Evolutionary conservation across 2,329 filamentous ascomycete species (phyloP), one percentile per base, ranked within the genome.

Genomic region (Fusarium penzigii): DNA sequence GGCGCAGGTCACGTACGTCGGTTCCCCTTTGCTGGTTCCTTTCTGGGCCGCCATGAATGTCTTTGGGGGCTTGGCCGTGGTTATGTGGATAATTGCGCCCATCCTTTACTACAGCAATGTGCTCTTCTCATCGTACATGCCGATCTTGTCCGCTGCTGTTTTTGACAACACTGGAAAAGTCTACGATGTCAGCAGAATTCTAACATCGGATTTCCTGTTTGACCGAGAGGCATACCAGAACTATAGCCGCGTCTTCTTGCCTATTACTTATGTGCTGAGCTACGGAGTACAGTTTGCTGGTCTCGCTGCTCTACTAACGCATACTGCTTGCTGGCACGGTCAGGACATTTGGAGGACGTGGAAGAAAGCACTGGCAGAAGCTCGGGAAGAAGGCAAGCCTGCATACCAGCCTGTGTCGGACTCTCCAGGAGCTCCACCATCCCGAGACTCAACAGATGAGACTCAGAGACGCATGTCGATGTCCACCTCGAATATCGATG

Each of bases 11-110:
- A 90, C 91, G 1, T 87, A 93, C 65, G 94, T 95, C 62, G 91
- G 91, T 14, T 94, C 90, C 5, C 91, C 89, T 0, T 76, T 95
- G 7, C 79, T 94, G 14, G 91, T 90, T 0, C 90, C 90, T 0
- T 94, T 93, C 70, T 92, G 90, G 90, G 88, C 90, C 39, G 87
- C 90, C 9, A 84, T 92, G 72, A 94, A 94, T 64, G 90, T 94
- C 38, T 83, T 94, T 29, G 88, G 87, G 52, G 90, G 90, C 6
- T 77, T 94, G 45, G 84, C 91, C 3, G 73, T 92, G 44, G 88
- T 94, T 47, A 93, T 94, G 87, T 94, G 90, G 90, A 82, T 93
- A 49, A 72, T 89, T 32, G 89, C 90, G 1, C 90, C 90, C 0
- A 80, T 93, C 36, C 80, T 90, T 64, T 93, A 93, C 71, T 95